These are phyloP conservation scores for Mycena epipterygia DNA, from an alignment of 768 basidiomycete species.

Conservation along the genomic window DNA sequence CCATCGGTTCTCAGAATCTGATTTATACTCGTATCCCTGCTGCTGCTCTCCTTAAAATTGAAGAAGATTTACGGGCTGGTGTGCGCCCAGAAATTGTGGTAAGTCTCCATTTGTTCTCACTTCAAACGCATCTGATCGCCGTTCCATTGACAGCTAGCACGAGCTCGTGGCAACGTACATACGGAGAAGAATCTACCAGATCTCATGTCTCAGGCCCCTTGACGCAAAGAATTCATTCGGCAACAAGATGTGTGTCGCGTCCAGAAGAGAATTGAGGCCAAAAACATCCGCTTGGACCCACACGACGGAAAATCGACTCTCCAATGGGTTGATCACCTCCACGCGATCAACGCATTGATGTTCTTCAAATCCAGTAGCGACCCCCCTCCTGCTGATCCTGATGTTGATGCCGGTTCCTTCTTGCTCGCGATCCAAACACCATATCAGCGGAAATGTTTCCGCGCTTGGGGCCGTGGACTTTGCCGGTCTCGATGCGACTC, in stretches of 20 bases:
- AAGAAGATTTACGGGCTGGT: background rate
- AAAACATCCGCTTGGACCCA: background rate
- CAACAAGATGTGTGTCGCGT: background rate
- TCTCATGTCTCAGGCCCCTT: background rate
- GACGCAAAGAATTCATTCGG: background rate
- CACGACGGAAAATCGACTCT: background rate
- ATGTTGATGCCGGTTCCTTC: background rate
- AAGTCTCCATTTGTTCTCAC: background rate
- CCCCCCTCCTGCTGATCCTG: slow-evolving; percentile 10
- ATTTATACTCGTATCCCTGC: slow-evolving; percentile 5
- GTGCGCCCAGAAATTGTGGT: background rate
- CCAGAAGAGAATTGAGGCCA: background rate
- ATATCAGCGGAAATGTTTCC: slow-evolving; percentile 27
- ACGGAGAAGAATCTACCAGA: background rate
- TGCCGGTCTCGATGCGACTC: slow-evolving; percentile 30
- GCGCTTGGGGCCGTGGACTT: slow-evolving; percentile 20
- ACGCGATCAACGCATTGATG: background rate
- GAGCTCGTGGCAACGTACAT: slow-evolving; percentile 3
- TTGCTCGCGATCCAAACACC: slow-evolving; percentile 27
- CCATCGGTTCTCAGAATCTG: background rate
- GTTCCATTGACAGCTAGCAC: background rate
- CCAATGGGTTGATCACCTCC: background rate
- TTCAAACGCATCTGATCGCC: background rate
- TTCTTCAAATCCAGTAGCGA: slow-evolving; percentile 7
- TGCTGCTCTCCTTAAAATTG: background rate